Evolutionary conservation across 768 basidiomycete genomes (phyloP), one percentile per base, ranked within the genome.

Genomic region (Lactarius sanguifluus): DNA sequence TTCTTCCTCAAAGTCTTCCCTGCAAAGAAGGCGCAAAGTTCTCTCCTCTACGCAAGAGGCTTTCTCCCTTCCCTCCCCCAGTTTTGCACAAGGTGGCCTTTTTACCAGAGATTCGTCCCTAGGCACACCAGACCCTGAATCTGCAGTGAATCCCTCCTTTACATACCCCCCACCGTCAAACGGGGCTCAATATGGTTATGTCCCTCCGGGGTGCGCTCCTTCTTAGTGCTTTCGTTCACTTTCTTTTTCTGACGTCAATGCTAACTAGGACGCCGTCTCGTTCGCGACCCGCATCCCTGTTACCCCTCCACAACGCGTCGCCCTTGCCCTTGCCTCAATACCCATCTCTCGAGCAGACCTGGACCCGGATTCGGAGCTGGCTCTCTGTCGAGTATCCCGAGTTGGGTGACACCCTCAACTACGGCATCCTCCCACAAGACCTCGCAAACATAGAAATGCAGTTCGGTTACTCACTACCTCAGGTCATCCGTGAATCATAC

Each of bases 371-470:
- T 59, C 89, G 88, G 66, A 73, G 78, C n/a, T 94, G 94, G 86
- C 87, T 97, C 23, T 81, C 78, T 66, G 83, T 87, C 66, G 89
- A 96, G 78, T 96, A 96, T 78, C 94, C 95, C 55, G 96, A 98
- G 73, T 84, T 98, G 23, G 91, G 91, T 34, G 96, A 98, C 76
- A 97, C 96, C 10, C 89, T 98, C 70, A 96, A 96, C 76, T 92
- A 91, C 72, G 93, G 94, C 68, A 91, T 94, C 69, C 83, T 89
- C 62, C 89, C 89, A 12, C 83, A 85, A 70, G 89, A 94, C 75
- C 84, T 97, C 67, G 83, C 89, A 45, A 83, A 89, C 41, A 83
- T 96, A 72, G 94, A 97, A 77, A 81, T 88, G 75, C 86, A 93
- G 70, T 87, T 96, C 69, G 94, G 95, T 36, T 86, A 91, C 71